Conservation (phyloP, 2,329 filamentous ascomycete species). For the Claviceps purpurea region DNA sequence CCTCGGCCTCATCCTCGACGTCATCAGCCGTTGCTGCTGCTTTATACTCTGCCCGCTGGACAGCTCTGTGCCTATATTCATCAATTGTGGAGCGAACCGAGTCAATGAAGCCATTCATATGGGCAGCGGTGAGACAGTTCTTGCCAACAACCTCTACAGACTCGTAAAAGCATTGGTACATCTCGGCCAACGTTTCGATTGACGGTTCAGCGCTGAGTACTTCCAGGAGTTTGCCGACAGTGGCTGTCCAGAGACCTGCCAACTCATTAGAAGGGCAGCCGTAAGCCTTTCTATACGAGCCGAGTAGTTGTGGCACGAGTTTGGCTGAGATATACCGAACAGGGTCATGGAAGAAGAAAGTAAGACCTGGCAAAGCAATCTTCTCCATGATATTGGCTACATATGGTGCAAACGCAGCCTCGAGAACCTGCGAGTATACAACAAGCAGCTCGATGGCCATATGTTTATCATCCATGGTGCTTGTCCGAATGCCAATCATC, state of each 20-base stretch:
- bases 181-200: conserved; percentile 91
- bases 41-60: conserved; percentile 69
- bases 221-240: conserved; percentile 82
- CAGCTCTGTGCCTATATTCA: conserved; percentile 83
- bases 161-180: conserved; percentile 99
- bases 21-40: conserved; percentile 64
- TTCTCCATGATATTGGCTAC: conserved; percentile 91
- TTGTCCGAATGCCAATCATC: conserved; percentile 96
- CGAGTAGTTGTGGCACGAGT: conserved; percentile 82
- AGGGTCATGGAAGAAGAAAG: conserved; percentile 98
- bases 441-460: conserved; percentile 98
- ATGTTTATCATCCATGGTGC: conserved; percentile 94
- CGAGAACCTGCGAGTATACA: conserved; percentile 93
- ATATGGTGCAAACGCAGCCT: conserved; percentile 82
- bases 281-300: conserved; percentile 86
- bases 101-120: conserved; percentile 81
- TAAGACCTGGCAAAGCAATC: conserved; percentile 82
- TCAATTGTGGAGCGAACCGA: conserved; percentile 74
- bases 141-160: conserved; percentile 88
- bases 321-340: conserved; percentile 92
- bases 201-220: conserved; percentile 87
- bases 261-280: conserved; percentile 70
- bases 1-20: conserved; percentile 79
- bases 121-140: conserved; percentile 60
- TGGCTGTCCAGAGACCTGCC: conserved; percentile 68